Evolutionary conservation across 1,139 yeast genomes (phyloP), one percentile per base, ranked within the genome.

Genomic region (Hyphopichia khmerensis): DNA sequence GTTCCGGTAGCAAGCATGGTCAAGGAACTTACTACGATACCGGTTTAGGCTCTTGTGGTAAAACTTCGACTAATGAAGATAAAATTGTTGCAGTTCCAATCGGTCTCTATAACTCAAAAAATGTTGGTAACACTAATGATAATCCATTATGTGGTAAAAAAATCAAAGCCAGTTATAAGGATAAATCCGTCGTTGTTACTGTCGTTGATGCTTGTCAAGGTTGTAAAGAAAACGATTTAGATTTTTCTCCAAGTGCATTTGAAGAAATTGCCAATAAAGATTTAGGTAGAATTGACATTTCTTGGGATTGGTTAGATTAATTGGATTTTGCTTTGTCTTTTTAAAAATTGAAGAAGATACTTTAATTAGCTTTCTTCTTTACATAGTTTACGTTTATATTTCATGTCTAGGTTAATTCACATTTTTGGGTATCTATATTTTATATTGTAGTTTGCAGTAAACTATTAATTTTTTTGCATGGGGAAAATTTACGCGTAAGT

Each of bases 1-100:
- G 16, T 18, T 34, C 56, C n/a, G 54, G 53, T 23, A 40, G 40
- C 39, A 49, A 51, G 59, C 16, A 8, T 15, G 87, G 87, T 45
- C 69, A 80, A 44, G 87, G 84, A 49, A 82, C 87, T 42, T 82
- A 60, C 71, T 82, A 77, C 66, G 64, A 65, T 39, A 64, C 80
- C 24, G 85, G 82, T 18, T 62, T 80, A 45, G 87, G 87, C 43
- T 81, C 87, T 24, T 82, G 87, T 64, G 87, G 87, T 38, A 46
- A 51, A 43, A 62, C 68, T 47, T 73, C 61, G 64, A 41, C 65
- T 24, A 80, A 73, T 50, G 36, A 68, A 19, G 87, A 82, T 53
- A 62, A 60, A 50, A 72, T 82, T 50, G 74, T 67, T 27, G 78
- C 77, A 33, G 55, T 72, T 40, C 29, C 29, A 26, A 26, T 26